Evolutionary conservation across 345 rosid species (phyloP).

Genomic region (Citrus medica): DNA sequence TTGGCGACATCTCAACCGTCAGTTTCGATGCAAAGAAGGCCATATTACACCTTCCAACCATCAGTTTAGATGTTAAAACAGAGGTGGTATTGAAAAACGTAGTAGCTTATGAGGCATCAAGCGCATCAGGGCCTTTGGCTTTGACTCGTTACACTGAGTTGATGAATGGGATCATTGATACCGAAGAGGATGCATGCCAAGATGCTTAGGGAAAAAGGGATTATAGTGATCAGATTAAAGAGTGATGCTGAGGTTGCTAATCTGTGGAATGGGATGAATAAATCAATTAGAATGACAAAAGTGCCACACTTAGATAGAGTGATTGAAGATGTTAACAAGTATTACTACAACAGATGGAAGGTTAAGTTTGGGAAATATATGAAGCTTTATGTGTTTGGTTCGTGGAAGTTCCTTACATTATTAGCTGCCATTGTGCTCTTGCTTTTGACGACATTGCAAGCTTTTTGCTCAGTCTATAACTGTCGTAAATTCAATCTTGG

Average conservation of each 20-base stretch:
- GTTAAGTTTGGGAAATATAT: slow-evolving; percentile 42
- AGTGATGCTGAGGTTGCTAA: slow-evolving; percentile 66
- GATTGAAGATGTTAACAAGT: slow-evolving; percentile 67
- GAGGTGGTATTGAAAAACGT: neutral
- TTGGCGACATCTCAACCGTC: slow-evolving; percentile 11
- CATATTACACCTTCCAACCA: slow-evolving; percentile 44
- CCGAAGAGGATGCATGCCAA: slow-evolving; percentile 57
- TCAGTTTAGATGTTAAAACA: slow-evolving; percentile 17
- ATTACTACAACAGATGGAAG: slow-evolving; percentile 50
- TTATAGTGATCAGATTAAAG: slow-evolving; percentile 11
- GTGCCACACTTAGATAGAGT: slow-evolving; percentile 54
- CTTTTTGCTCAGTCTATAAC: slow-evolving; percentile 40
- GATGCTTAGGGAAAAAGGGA: slow-evolving; percentile 60
- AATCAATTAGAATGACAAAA: slow-evolving; percentile 53
- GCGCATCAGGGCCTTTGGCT: slow-evolving; percentile 19
- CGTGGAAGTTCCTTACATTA: slow-evolving; percentile 61
- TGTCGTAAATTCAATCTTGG: neutral
- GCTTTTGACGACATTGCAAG: slow-evolving; percentile 43
- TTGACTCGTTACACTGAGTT: slow-evolving; percentile 66
- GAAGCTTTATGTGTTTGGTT: slow-evolving; percentile 44
- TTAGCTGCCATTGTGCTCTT: slow-evolving; percentile 44
- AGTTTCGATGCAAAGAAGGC: slow-evolving; percentile 36
- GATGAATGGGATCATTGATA: slow-evolving; percentile 72
- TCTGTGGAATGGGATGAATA: slow-evolving; percentile 82
- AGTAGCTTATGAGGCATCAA: slow-evolving; percentile 25